Base-by-base conservation (phyloP, 2,329 filamentous ascomycete species). In the Fusarium sp. region DNA sequence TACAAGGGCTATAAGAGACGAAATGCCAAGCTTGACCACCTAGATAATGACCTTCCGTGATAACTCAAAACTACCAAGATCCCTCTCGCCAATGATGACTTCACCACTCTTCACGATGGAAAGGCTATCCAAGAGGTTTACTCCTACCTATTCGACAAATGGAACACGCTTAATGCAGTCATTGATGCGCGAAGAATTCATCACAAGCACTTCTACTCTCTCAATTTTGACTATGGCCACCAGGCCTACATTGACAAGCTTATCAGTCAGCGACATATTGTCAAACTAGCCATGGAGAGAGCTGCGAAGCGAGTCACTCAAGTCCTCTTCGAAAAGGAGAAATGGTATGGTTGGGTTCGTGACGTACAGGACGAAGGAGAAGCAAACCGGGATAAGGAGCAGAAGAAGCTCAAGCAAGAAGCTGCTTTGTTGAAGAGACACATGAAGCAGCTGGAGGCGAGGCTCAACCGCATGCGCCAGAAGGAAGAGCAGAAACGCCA, bases 321-420 rank as follows among this genome's bases (percentile, higher is more conserved):
- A 22, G 58, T 76, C 1, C 45, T 73, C 4, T 75, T 74, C 9
- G 50, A 65, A 51, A 75, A 74, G 14, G 72, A 73, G 15, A 48
- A 68, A 14, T 76, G 74, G 73, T 73, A 68, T 22, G 15, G 57
- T 1, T 76, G 74, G 74, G 72, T 74, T 2, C 68, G 69, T 7
- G 10, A 73, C n/a, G 69, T 46, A 1, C 73, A 75, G 10, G 71
- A 74, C 4, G 66, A 68, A 2, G 68, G 76, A 26, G 74, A 76
- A 15, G 69, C 62, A 2, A 72, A 43, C 11, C 65, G 66, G 0
- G 74, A 76, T 2, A 76, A 75, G 53, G 73, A 75, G 44, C 74
- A 76, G 45, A 76, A 76, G 51, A 75, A 74, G 65, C 18, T 76
- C 44, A 74, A 73, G 6, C 73, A 69, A 20, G 75, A 77, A 49